Percentiles rank a stretch among this genome's conserved stretches.
These are phyloP conservation scores for Botrytis elliptica DNA, from an alignment of 2,329 filamentous ascomycete genomes.

Conservation along the genomic window DNA sequence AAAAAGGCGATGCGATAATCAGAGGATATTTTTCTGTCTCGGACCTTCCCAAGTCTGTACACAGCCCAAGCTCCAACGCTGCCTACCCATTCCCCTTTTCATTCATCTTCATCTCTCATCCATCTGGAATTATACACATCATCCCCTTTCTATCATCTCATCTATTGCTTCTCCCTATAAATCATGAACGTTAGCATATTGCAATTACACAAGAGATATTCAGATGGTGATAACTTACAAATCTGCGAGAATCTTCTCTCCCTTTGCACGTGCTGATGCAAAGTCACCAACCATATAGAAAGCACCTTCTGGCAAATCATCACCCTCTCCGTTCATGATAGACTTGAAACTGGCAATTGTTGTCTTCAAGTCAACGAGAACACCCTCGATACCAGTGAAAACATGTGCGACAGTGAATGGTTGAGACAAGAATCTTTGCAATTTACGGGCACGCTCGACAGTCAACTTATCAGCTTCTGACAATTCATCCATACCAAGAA, in stretches of 20 bases:
- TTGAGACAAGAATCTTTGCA: slow-evolving; percentile 99
- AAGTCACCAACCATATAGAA: slow-evolving; percentile 77
- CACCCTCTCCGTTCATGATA: slow-evolving; percentile 79
- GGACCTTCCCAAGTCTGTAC: slow-evolving; percentile 30
- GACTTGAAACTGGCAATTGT: slow-evolving; percentile 97
- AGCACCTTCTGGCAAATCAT: slow-evolving; percentile 84
- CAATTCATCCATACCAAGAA: slow-evolving; percentile 97
- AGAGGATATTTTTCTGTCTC: slow-evolving; percentile 27
- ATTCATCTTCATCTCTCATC: slow-evolving; percentile 30
- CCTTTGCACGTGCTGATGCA: slow-evolving; percentile 89
- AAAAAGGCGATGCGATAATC: slow-evolving; percentile 30
- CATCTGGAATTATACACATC: slow-evolving; percentile 31
- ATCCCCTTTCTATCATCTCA: slow-evolving; percentile 19
- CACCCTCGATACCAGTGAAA: slow-evolving; percentile 74
- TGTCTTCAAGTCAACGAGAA: slow-evolving; percentile 97
- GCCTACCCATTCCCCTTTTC: slow-evolving; percentile 22
- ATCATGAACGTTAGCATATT: not conserved
- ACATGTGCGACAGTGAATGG: slow-evolving; percentile 88
- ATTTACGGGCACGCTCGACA: slow-evolving; percentile 99
- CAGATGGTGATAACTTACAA: slow-evolving; percentile 45
- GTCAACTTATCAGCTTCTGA: slow-evolving; percentile 99
- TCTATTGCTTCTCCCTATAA: slow-evolving; percentile 27
- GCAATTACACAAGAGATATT: not conserved
- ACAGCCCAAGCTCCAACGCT: slow-evolving; percentile 28
- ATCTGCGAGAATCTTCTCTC: slow-evolving; percentile 99